These are phyloP conservation scores for Cladosporium sp. DNA, from an alignment of 2,329 filamentous ascomycete species.

Conservation along the genomic window DNA sequence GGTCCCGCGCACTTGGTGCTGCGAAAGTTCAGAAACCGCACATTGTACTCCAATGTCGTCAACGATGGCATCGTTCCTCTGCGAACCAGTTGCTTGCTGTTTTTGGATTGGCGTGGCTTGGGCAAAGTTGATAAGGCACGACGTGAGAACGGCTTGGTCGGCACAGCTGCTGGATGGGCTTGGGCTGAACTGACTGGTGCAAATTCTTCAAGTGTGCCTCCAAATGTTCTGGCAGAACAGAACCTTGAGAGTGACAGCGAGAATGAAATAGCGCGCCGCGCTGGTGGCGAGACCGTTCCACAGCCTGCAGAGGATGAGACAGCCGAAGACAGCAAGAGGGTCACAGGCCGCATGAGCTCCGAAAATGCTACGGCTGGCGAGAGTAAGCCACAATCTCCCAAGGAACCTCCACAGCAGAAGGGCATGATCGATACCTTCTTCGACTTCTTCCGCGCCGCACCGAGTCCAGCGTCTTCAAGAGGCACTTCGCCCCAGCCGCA, in stretches of 20 bases:
- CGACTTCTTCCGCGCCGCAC: slow-evolving; percentile 66
- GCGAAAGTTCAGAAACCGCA: slow-evolving; percentile 84
- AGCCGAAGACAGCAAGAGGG: slow-evolving; percentile 55
- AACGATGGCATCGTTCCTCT: slow-evolving; percentile 97
- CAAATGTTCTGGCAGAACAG: slow-evolving; percentile 29
- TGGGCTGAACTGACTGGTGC: slow-evolving; percentile 86
- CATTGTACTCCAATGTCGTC: slow-evolving; percentile 94
- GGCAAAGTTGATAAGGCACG: slow-evolving; percentile 92
- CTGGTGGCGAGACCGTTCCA: slow-evolving; percentile 55
- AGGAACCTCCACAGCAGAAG: slow-evolving; percentile 36
- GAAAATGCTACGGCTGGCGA: slow-evolving; percentile 49
- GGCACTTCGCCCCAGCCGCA: slow-evolving; percentile 53
- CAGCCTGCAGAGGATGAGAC: slow-evolving; percentile 67
- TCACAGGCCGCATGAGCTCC: slow-evolving; percentile 31
- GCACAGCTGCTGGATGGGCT: slow-evolving; percentile 89
- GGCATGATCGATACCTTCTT: slow-evolving; percentile 58
- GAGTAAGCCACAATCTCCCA: slow-evolving; percentile 19
- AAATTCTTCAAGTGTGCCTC: slow-evolving; percentile 57
- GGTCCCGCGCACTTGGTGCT: slow-evolving; percentile 86
- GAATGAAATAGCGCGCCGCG: slow-evolving; percentile 29
- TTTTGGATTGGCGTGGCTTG: slow-evolving; percentile 93
- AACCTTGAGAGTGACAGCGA: slow-evolving; percentile 28
- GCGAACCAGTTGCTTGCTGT: slow-evolving; percentile 91
- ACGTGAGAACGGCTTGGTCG: slow-evolving; percentile 85
- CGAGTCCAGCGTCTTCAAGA: slow-evolving; percentile 39